Evolutionary conservation across 176 grass and related monocot species (phyloP).

Genomic region (Carex scoparia): DNA sequence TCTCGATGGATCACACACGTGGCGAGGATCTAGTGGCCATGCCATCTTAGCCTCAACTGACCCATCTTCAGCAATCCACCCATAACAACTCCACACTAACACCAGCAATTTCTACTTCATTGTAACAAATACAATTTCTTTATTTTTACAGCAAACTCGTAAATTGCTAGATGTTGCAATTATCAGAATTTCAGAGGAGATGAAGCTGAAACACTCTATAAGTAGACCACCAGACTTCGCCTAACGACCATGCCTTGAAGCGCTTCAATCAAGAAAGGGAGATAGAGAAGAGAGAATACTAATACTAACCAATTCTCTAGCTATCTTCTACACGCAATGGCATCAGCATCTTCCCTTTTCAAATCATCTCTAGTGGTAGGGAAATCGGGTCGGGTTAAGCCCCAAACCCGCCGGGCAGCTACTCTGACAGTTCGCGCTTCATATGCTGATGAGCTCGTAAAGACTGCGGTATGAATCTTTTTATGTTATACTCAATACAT

Average conservation of each 20-base stretch:
- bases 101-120: not conserved
- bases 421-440: slow-evolving; percentile 20
- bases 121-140: not conserved
- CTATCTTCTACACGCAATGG: slow-evolving; percentile 25
- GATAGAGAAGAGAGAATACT: not conserved
- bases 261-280: slow-evolving; percentile 21
- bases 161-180: not conserved
- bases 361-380: slow-evolving; percentile 31
- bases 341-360: slow-evolving; percentile 34
- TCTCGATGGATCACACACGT: not conserved
- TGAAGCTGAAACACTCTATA: not conserved
- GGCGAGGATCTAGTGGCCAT: slow-evolving; percentile 10
- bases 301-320: not conserved
- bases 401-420: not conserved
- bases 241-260: slow-evolving; percentile 5
- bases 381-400: slow-evolving; percentile 27
- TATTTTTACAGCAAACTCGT: not conserved
- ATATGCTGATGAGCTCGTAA: slow-evolving; percentile 81
- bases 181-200: not conserved
- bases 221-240: not conserved
- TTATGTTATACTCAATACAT: not conserved
- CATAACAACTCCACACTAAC: not conserved
- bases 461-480: slow-evolving; percentile 65
- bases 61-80: slow-evolving; percentile 6
- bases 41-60: slow-evolving; percentile 31